Percentiles rank a stretch among this genome's conserved stretches.
phyloP scores from a whole-genome alignment of 495 filamentous ascomycete species.

The Hyaloscypha bicolor region DNA sequence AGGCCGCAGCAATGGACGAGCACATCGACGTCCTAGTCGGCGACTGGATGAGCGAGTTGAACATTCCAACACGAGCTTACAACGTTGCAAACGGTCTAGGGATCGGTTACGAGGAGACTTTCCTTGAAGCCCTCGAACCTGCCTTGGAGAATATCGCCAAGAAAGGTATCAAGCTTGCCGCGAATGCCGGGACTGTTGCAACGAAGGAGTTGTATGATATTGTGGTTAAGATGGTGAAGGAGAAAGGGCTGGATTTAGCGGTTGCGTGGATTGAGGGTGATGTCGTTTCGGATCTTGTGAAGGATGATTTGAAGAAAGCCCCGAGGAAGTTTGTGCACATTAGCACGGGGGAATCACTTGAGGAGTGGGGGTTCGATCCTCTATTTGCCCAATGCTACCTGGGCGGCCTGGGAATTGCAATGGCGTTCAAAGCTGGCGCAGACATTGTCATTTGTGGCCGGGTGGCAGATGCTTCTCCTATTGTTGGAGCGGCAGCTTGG shows the following conservation, averaged over 20 bases:
- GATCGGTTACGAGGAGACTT: constrained; percentile 49
- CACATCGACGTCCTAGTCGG: constrained; percentile 56
- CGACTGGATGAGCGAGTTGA: constrained; percentile 54
- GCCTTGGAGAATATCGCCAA: constrained; percentile 52
- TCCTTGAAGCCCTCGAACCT: constrained; percentile 55
- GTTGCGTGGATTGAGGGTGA: constrained; percentile 55
- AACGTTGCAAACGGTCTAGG: constrained; percentile 3
- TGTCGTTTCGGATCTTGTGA: constrained; percentile 22
- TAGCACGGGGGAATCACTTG: constrained; percentile 1
- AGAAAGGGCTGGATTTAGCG: constrained; percentile 31
- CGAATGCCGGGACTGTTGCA: constrained; percentile 60
- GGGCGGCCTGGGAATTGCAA: constrained; percentile 51
- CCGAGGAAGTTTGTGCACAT: constrained; percentile 8
- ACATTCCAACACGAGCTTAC: constrained; percentile 22
- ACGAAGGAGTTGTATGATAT: constrained; percentile 49
- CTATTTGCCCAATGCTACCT: constrained; percentile 57
- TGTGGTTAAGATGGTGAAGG: constrained; percentile 44
- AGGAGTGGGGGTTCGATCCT: constrained; percentile 52
- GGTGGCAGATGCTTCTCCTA: constrained; percentile 56
- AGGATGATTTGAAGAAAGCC: constrained; percentile 1
- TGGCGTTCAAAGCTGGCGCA: constrained; percentile 51
- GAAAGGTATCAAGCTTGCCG: constrained; percentile 56
- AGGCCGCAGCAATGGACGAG: constrained; percentile 39
- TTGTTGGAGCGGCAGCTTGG: constrained; percentile 53
- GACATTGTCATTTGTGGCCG: constrained; percentile 62